These are phyloP conservation scores for Raffaelea deltoideospora DNA, from an alignment of 2,329 filamentous ascomycete genomes.

Conservation along the genomic window DNA sequence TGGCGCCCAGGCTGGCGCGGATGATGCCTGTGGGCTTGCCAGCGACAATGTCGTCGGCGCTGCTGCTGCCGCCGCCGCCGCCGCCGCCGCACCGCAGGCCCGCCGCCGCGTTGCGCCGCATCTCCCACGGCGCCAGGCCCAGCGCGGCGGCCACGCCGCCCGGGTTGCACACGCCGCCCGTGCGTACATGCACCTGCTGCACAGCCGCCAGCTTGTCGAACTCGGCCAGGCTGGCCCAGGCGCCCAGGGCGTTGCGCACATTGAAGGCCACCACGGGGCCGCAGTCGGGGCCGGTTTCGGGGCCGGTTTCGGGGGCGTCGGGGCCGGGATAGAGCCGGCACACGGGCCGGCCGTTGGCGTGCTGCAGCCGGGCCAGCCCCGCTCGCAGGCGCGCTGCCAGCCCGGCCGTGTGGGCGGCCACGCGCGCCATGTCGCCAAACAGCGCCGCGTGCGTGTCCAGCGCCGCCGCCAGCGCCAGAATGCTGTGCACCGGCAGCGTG, in stretches of 20 bases:
- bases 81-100: slow-evolving; percentile 76
- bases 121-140: slow-evolving; percentile 62
- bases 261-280: slow-evolving; percentile 82
- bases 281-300: slow-evolving; percentile 23
- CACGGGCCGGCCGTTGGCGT: slow-evolving; percentile 51
- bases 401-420: slow-evolving; percentile 57
- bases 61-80: slow-evolving; percentile 71
- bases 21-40: slow-evolving; percentile 83
- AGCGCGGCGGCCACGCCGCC: slow-evolving; percentile 66
- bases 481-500: slow-evolving; percentile 79
- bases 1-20: slow-evolving; percentile 73
- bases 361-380: slow-evolving; percentile 43
- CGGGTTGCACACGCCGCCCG: slow-evolving; percentile 83
- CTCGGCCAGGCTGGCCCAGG: slow-evolving; percentile 68
- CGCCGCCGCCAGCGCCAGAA: slow-evolving; percentile 66
- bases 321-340: slow-evolving; percentile 46
- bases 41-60: slow-evolving; percentile 58
- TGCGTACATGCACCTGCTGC: slow-evolving; percentile 69
- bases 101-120: slow-evolving; percentile 69
- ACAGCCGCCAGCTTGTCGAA: slow-evolving; percentile 75
- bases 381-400: slow-evolving; percentile 45
- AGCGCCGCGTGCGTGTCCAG: slow-evolving; percentile 53
- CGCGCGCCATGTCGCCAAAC: slow-evolving; percentile 53
- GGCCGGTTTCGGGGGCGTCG: slow-evolving; percentile 18
- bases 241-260: slow-evolving; percentile 48